A percentile compares a stretch with the other conserved stretches of the same genome.
Evolutionary conservation across 2,329 filamentous ascomycete genomes (phyloP).

Genomic region (Metarhizium sp.): DNA sequence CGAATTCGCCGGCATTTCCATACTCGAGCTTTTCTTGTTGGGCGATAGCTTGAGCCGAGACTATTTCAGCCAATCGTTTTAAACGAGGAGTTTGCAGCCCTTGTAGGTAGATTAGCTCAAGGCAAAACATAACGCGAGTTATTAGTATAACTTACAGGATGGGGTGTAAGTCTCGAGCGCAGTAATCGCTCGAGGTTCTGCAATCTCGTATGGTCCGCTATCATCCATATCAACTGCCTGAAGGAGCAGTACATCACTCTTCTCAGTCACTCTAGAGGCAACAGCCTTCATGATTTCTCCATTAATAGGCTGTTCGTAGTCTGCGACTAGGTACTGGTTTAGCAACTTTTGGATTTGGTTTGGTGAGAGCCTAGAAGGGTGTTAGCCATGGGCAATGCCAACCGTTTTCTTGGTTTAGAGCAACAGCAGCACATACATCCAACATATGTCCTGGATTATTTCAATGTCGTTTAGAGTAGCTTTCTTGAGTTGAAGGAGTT

Average conservation of each 20-base stretch:
- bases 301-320: constrained; percentile 99
- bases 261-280: constrained; percentile 91
- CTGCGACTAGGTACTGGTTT: constrained; percentile 96
- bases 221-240: constrained; percentile 98
- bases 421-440: constrained; percentile 67
- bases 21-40: constrained; percentile 81
- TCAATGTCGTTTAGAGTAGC: constrained; percentile 98
- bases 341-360: constrained; percentile 99
- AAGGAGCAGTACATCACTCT: constrained; percentile 89
- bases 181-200: constrained; percentile 90
- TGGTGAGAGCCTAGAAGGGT: constrained; percentile 65
- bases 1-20: constrained; percentile 32
- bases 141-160: constrained; percentile 58
- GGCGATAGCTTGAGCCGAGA: constrained; percentile 89
- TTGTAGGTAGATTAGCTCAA: constrained; percentile 29
- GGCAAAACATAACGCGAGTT: not conserved
- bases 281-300: constrained; percentile 99
- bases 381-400: constrained; percentile 1
- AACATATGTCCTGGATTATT: constrained; percentile 99
- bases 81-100: constrained; percentile 93
- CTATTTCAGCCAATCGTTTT: constrained; percentile 96
- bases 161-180: constrained; percentile 97
- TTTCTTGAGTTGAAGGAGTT: constrained; percentile 97
- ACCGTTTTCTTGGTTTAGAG: not conserved
- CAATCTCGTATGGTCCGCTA: constrained; percentile 96